Evolutionary conservation across 805 yeast genomes (phyloP), one percentile per base, ranked within the genome.

Genomic region (Lipomyces yamadae): DNA sequence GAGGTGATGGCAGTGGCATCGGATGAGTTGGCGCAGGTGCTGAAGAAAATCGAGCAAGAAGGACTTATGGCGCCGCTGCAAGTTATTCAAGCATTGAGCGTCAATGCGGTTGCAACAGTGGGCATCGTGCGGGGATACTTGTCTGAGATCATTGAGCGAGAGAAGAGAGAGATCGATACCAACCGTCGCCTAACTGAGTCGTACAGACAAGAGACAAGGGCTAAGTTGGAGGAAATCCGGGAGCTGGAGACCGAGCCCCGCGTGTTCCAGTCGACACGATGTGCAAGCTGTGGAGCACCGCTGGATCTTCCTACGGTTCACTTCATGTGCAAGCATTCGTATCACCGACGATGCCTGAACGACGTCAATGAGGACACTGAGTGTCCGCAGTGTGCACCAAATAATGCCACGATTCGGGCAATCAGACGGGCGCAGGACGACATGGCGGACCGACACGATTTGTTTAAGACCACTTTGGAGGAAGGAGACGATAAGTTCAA

Each of bases 271-370:
- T 84, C 85, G 68, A 82, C 86, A 34, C 81, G 81, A 48, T 93
- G 97, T 74, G 79, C 85, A 13, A 81, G 85, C 18, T 93, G 97
- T 75, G 80, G 84, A 8, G 79, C 83, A 55, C 82, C 84, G 11
- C 78, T 94, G 29, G 96, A 91, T 66, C 81, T 88, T 54, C 98
- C 98, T 0, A 83, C 88, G 2, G 85, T 90, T 0, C 96, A 91
- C 73, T 95, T 94, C 80, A 85, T 86, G 70, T 95, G 99, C 79
- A 83, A 83, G 37, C 99, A 95, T 74, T 86, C 95, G 2, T 92
- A 86, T 74, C 98, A 95, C 74, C 90, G 89, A 72, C 81, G 89
- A 56, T 95, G 99, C 75, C 77, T 92, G 33, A 82, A 73, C 68
- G 76, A 74, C 7, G 73, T 69, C 33, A 62, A 67, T 8, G 67